Evolutionary conservation across 73 alveolate genomes (phyloP).

Genomic region (Paramecium octaurelia): DNA sequence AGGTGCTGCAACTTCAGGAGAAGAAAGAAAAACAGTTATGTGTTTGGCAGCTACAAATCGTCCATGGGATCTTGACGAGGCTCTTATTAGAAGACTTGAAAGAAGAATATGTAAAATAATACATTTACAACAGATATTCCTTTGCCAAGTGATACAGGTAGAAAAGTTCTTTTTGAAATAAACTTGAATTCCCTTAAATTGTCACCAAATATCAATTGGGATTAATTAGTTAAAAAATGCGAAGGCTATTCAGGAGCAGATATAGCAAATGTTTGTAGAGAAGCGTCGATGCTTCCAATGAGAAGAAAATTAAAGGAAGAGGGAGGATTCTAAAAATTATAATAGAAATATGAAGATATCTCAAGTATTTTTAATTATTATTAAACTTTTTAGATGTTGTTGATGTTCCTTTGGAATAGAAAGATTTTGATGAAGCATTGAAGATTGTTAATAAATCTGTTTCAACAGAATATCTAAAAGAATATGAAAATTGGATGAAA

Average conservation of each 20-base stretch:
- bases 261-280: constrained; percentile 91
- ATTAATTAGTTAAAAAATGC: constrained; percentile 73
- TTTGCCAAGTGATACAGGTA: constrained; percentile 52
- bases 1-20: constrained; percentile 50
- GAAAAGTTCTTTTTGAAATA: constrained; percentile 36
- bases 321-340: constrained; percentile 53
- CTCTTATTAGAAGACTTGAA: constrained; percentile 89
- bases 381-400: constrained; percentile 54
- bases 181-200: constrained; percentile 7
- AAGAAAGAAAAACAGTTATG: constrained; percentile 77
- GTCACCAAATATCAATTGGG: constrained; percentile 56
- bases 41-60: constrained; percentile 86
- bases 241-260: constrained; percentile 95
- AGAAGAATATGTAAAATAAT: constrained; percentile 81
- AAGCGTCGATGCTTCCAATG: constrained; percentile 95
- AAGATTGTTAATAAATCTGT: constrained; percentile 78
- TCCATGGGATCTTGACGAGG: constrained; percentile 96
- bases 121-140: constrained; percentile 53
- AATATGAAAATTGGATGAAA: constrained; percentile 86
- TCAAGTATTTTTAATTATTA: not conserved
- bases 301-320: constrained; percentile 72
- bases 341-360: constrained; percentile 9
- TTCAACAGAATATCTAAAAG: constrained; percentile 68
- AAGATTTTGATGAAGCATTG: constrained; percentile 82
- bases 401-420: constrained; percentile 74